Base-by-base conservation (phyloP, 352 stramenopile genomes). In the Pythium oligandrum region DNA sequence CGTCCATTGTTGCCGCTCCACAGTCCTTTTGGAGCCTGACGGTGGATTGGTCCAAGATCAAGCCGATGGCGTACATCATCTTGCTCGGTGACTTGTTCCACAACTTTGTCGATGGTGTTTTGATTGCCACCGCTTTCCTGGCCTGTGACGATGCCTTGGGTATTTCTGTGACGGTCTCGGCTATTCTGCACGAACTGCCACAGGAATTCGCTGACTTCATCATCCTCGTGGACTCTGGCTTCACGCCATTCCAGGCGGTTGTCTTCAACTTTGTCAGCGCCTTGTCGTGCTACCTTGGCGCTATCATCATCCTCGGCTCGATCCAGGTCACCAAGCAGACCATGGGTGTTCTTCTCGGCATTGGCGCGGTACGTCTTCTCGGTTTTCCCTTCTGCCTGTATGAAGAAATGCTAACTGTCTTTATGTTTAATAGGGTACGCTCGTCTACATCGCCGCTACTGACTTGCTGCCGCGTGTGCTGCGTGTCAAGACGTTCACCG, bases 121-220 rank as follows among this genome's bases (percentile, higher is more conserved):
- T 94, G 33, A 75, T 86, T 44, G 59, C 67, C 11, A 78, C 67
- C 8, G 75, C 75, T 0, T 89, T 89, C 44, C 53, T 82, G 4
- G 64, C 63, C 3, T 89, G 73, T 42, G 61, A 72, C 38, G 68
- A 70, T 40, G 64, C 63, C 10, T 65, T 79, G 1, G 75, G 73
- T 8, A 63, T 73, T 6, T 75, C 77, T 0, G 85, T 97, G 47
- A 75, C 71, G 4, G 59, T 73, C 30, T 78, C 80, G 2, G 86
- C 86, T 3, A 73, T 96, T 30, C 78, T 86, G 32, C 88, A 97
- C 59, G 88, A 97, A 59, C 50, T 97, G 1, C 74, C 84, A 2
- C 86, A 97, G 53, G 84, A 96, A 58, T 65, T 96, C 40, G 77
- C 80, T 7, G 86, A 96, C 63, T 97, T 89, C 48, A 83, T 94